Conservation (phyloP, 2,329 filamentous ascomycete genomes). For the Epichloe amarillans region DNA sequence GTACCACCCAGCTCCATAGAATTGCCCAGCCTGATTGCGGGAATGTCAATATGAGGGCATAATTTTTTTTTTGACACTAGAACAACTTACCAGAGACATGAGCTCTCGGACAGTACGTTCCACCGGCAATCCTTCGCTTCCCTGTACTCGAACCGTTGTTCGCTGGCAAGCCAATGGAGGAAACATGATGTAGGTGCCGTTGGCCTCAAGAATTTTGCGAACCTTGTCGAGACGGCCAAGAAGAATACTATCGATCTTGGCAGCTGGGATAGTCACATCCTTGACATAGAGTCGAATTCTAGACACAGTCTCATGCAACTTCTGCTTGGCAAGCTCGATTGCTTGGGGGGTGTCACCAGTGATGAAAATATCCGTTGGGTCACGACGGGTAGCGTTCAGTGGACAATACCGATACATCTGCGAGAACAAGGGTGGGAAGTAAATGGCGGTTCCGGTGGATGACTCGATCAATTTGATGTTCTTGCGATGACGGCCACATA, state of each 20-base stretch:
- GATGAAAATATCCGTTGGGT: slow-evolving; percentile 86
- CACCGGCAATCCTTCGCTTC: slow-evolving; percentile 82
- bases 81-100: slow-evolving; percentile 66
- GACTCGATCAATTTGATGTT: slow-evolving; percentile 98
- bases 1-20: slow-evolving; percentile 96
- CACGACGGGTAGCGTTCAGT: slow-evolving; percentile 64
- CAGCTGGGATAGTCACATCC: slow-evolving; percentile 75
- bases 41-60: background rate
- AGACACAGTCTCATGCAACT: slow-evolving; percentile 72
- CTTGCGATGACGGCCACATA: slow-evolving; percentile 87
- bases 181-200: slow-evolving; percentile 89
- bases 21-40: slow-evolving; percentile 65
- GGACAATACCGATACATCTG: slow-evolving; percentile 84
- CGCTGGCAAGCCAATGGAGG: slow-evolving; percentile 77
- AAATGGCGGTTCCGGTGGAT: slow-evolving; percentile 88
- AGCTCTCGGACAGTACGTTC: slow-evolving; percentile 92
- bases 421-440: slow-evolving; percentile 91
- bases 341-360: slow-evolving; percentile 80
- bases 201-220: slow-evolving; percentile 92
- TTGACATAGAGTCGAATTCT: slow-evolving; percentile 79
- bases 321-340: slow-evolving; percentile 80
- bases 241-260: slow-evolving; percentile 90
- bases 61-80: background rate
- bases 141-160: slow-evolving; percentile 78
- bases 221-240: slow-evolving; percentile 89